phyloP scores from a whole-genome alignment of 2,329 filamentous ascomycete species.

The Juglanconis juglandina region DNA sequence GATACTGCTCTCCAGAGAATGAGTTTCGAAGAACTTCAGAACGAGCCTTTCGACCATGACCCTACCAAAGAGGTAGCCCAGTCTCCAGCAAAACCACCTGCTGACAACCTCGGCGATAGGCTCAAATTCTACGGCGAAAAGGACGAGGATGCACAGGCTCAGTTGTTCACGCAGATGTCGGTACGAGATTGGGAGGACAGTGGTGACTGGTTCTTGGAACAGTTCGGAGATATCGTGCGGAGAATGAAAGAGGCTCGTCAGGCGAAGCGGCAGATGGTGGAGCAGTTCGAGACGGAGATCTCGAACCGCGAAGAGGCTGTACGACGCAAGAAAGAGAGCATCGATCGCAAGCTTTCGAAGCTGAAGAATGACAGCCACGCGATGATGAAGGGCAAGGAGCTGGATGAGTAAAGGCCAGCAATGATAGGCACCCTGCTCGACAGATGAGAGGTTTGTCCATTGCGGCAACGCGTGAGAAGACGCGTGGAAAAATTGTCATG shows the following conservation, averaged over 20 bases:
- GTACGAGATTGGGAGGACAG: conserved; percentile 57
- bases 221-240: conserved; percentile 49
- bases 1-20: conserved; percentile 53
- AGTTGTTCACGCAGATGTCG: conserved; percentile 51
- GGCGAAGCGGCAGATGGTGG: conserved; percentile 47
- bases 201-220: conserved; percentile 58
- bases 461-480: background rate
- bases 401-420: conserved; percentile 20
- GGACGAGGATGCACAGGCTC: conserved; percentile 38
- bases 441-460: background rate
- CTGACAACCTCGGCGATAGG: conserved; percentile 44
- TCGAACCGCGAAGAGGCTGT: conserved; percentile 52
- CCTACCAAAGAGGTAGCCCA: conserved; percentile 44
- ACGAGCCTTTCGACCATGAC: conserved; percentile 56
- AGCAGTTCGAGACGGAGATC: conserved; percentile 54
- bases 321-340: conserved; percentile 49
- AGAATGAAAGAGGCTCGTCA: conserved; percentile 46
- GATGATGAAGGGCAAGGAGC: conserved; percentile 48
- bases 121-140: conserved; percentile 48
- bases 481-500: background rate
- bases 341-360: conserved; percentile 51
- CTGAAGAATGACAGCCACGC: conserved; percentile 55
- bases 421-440: background rate
- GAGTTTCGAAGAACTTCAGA: conserved; percentile 48
- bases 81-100: conserved; percentile 31